phyloP scores from a whole-genome alignment of 805 yeast species.

The Kregervanrija pseudodelftensis region DNA sequence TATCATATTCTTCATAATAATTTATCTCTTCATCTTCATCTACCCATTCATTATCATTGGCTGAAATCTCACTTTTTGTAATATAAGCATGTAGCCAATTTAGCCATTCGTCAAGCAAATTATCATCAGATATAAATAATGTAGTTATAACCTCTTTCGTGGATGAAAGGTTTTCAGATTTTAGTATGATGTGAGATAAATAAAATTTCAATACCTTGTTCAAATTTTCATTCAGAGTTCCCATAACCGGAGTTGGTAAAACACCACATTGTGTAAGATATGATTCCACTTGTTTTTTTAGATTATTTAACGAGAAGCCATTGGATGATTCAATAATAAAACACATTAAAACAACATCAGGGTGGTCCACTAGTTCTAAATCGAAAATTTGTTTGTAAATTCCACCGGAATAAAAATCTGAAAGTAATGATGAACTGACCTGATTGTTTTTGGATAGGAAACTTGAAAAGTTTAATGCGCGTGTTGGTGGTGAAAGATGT shows the following conservation, averaged over 20 bases:
- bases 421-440: background rate
- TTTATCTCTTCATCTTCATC: constrained; percentile 1
- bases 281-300: constrained; percentile 19
- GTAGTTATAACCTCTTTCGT: constrained; percentile 14
- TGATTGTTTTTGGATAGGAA: background rate
- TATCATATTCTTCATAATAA: background rate
- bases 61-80: constrained; percentile 2
- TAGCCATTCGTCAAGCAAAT: constrained; percentile 10
- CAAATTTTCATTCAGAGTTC: background rate
- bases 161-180: constrained; percentile 12
- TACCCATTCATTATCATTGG: constrained; percentile 1
- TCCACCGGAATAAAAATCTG: background rate
- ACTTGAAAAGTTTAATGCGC: background rate
- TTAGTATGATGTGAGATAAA: constrained; percentile 18
- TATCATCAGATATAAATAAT: constrained; percentile 14
- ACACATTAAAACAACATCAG: constrained; percentile 24
- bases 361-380: constrained; percentile 11
- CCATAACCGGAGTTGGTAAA: constrained; percentile 9
- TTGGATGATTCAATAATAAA: constrained; percentile 26
- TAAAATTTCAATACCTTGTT: constrained; percentile 20
- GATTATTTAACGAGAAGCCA: constrained; percentile 13
- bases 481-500: background rate
- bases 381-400: constrained; percentile 2
- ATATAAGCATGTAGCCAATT: constrained; percentile 8
- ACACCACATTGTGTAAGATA: constrained; percentile 13